A percentile compares a stretch with the other conserved stretches of the same genome.
Conservation (phyloP, 2,329 filamentous ascomycete species). For the Aspergillus pseudoviridinutans region DNA sequence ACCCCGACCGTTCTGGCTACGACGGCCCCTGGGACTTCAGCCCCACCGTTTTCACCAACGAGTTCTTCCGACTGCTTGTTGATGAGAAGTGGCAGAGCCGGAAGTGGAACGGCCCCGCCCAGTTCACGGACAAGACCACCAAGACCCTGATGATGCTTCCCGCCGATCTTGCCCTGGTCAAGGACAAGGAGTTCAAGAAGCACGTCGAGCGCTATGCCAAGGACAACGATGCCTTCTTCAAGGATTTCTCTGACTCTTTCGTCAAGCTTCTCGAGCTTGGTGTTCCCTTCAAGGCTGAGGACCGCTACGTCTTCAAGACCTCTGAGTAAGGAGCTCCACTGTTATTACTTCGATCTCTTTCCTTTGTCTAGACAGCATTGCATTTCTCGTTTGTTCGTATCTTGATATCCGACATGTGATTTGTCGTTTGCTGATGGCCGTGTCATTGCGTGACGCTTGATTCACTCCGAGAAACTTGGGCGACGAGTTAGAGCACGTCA, state of each 20-base stretch:
- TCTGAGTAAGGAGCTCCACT: conserved; percentile 28
- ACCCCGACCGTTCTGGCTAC: conserved; percentile 82
- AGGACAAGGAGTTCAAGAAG: conserved; percentile 81
- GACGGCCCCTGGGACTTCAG: conserved; percentile 90
- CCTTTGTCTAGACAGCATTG: conserved; percentile 9
- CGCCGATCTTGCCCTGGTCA: conserved; percentile 78
- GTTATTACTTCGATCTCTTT: background rate
- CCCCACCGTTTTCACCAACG: conserved; percentile 87
- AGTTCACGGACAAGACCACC: conserved; percentile 82
- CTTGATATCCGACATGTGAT: conserved; percentile 21
- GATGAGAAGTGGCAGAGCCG: conserved; percentile 89
- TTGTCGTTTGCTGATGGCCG: background rate
- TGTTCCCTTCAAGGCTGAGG: conserved; percentile 73
- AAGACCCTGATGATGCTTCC: conserved; percentile 97
- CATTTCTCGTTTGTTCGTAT: conserved; percentile 9
- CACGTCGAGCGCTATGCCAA: conserved; percentile 84
- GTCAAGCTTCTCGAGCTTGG: conserved; percentile 88
- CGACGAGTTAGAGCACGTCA: background rate
- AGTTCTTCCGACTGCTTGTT: conserved; percentile 83
- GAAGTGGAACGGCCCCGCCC: conserved; percentile 88
- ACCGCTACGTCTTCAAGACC: conserved; percentile 62
- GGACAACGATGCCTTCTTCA: conserved; percentile 88
- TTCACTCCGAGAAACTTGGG: background rate
- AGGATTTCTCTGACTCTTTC: conserved; percentile 78
- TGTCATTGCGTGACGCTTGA: background rate